Conservation (phyloP, 2,329 filamentous ascomycete species). For the Grosmannia clavigera region DNA sequence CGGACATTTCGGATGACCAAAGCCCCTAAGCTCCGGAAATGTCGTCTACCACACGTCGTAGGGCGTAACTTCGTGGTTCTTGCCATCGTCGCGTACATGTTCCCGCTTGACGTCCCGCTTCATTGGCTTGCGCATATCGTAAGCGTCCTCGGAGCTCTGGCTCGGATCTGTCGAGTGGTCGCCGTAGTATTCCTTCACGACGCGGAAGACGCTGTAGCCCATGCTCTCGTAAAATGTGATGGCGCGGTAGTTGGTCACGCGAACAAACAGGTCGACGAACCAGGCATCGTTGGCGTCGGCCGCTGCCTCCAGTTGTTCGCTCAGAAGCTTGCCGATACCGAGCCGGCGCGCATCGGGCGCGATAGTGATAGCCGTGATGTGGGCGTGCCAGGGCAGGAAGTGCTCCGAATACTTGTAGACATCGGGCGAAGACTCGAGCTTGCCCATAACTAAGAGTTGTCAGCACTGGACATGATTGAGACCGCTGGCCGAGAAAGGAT, state of each 20-base stretch:
- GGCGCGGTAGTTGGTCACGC: slow-evolving; percentile 76
- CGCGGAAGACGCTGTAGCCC: slow-evolving; percentile 83
- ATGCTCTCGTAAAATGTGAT: slow-evolving; percentile 81
- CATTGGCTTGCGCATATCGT: slow-evolving; percentile 91
- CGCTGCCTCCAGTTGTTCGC: slow-evolving; percentile 66
- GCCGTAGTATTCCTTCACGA: slow-evolving; percentile 86
- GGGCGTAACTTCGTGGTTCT: slow-evolving; percentile 63
- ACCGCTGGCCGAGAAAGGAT: not conserved
- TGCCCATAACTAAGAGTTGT: slow-evolving; percentile 68
- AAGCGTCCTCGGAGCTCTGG: slow-evolving; percentile 67
- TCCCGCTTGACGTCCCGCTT: slow-evolving; percentile 63
- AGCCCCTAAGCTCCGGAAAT: not conserved
- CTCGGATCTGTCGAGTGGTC: slow-evolving; percentile 60
- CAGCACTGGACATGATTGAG: not conserved
- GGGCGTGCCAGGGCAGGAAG: slow-evolving; percentile 98
- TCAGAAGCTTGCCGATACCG: slow-evolving; percentile 76
- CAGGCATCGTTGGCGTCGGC: slow-evolving; percentile 75
- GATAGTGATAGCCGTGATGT: slow-evolving; percentile 92
- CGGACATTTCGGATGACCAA: not conserved
- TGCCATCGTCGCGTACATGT: slow-evolving; percentile 71
- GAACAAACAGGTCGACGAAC: slow-evolving; percentile 93
- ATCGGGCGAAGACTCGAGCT: slow-evolving; percentile 77
- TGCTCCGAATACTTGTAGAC: slow-evolving; percentile 65
- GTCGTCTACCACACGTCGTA: slow-evolving; percentile 77
- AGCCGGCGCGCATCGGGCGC: slow-evolving; percentile 74